Evolutionary conservation across 2,329 filamentous ascomycete species (phyloP), one percentile per base, ranked within the genome.

Genomic region (Clonostachys byssicola): DNA sequence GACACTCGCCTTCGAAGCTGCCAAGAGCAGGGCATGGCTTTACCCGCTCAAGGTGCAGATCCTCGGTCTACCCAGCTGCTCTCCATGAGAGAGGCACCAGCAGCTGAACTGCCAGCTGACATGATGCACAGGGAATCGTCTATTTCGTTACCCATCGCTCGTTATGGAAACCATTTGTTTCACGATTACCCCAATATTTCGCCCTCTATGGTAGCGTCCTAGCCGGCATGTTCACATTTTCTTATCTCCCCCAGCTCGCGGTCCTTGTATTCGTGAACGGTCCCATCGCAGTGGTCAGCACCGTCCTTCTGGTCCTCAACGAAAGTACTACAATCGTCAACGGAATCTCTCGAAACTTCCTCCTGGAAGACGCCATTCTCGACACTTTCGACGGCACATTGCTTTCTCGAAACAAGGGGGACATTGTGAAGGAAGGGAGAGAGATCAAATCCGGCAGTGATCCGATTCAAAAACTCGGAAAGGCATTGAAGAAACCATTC

Each of bases 361-460:
- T 96, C 36, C 80, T 96, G 41, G 83, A 89, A 54, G 89, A 95
- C 51, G 87, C 89, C 0, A 74, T 96, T 34, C 74, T 94, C 23
- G 91, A 96, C 63, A 92, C 89, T 1, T 96, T 96, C 62, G 92
- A 96, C 60, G 90, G 87, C 34, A 83, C 80, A 0, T 66, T 85
- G 20, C 61, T 85, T 8, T 60, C 78, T 2, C 71, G 65, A 43
- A 72, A 77, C 52, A 68, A 73, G 33, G 71, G 70, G 1, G 72
- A 69, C 2, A 75, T 96, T 4, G 87, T 97, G 7, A 75, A 81
- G 12, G 80, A 86, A 50, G 89, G 91, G 14, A 79, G 92, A 44
- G 80, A 92, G 61, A 64, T 96, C 52, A 86, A 86, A 44, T 65
- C 75, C 1, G 77, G 78, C n/a, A 66, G 62, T 30, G 78, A 84